phyloP scores from a whole-genome alignment of 257 asterid species.

The Rubia yunnanensis region DNA sequence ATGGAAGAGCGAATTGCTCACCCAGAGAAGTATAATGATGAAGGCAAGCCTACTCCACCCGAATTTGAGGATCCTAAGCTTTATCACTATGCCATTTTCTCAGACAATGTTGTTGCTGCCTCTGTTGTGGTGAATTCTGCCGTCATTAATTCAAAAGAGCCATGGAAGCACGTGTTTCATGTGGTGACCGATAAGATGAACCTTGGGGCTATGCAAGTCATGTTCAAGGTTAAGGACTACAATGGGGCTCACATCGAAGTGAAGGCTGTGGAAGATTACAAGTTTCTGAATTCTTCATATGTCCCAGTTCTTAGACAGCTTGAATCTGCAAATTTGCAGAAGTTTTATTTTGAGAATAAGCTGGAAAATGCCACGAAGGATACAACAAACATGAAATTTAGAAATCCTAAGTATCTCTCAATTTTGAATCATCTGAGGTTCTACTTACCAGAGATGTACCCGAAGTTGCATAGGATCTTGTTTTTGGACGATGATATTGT shows the following conservation, averaged over 20 bases:
- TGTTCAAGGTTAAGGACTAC: constrained; percentile 38
- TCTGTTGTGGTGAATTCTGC: constrained; percentile 55
- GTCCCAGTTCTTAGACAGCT: constrained; percentile 38
- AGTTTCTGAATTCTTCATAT: constrained; percentile 38
- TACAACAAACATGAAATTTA: constrained; percentile 34
- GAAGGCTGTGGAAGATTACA: constrained; percentile 40
- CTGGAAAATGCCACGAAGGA: constrained; percentile 42
- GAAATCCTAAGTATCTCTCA: constrained; percentile 34
- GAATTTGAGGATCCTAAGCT: constrained; percentile 42
- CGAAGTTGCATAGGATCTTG: constrained; percentile 32
- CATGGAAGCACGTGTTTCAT: constrained; percentile 50
- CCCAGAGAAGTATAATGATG: constrained; percentile 32
- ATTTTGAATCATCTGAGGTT: constrained; percentile 37
- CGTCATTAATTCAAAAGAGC: constrained; percentile 36
- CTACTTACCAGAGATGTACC: constrained; percentile 40
- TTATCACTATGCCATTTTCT: constrained; percentile 49
- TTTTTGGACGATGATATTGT: constrained; percentile 41
- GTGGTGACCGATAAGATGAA: constrained; percentile 50
- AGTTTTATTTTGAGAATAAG: constrained; percentile 36
- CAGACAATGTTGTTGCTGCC: constrained; percentile 45
- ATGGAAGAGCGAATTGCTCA: constrained; percentile 39
- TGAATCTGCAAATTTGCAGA: constrained; percentile 29
- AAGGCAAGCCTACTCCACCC: constrained; percentile 29
- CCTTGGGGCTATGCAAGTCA: constrained; percentile 54
- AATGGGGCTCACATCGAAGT: constrained; percentile 38